phyloP scores from a whole-genome alignment of 352 stramenopile genomes.

The Phytophthora constricta region DNA sequence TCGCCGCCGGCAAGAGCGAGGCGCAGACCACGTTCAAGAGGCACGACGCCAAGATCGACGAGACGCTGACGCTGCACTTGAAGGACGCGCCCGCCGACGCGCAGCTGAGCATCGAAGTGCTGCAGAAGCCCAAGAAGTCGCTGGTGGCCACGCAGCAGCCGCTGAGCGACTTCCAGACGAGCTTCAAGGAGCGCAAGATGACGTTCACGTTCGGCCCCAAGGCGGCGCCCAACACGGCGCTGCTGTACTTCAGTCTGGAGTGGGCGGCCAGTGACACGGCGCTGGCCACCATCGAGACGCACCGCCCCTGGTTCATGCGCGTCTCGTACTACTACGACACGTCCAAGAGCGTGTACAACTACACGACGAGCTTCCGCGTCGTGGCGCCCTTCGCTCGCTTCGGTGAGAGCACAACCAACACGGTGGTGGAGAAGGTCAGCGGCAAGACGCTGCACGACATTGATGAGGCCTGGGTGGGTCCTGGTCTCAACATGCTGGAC shows the following conservation, averaged over 20 bases:
- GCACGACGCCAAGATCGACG: slow-evolving; percentile 38
- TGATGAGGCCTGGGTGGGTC: slow-evolving; percentile 56
- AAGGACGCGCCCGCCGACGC: slow-evolving; percentile 30
- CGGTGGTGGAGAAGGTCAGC: slow-evolving; percentile 60
- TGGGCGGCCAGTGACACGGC: slow-evolving; percentile 36
- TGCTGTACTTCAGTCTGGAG: slow-evolving; percentile 38
- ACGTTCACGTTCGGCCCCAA: slow-evolving; percentile 53
- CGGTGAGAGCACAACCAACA: slow-evolving; percentile 60
- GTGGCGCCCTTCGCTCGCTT: slow-evolving; percentile 61
- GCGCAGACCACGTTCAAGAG: slow-evolving; percentile 36
- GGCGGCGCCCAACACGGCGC: slow-evolving; percentile 27
- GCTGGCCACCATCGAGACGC: slow-evolving; percentile 17
- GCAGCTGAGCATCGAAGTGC: slow-evolving; percentile 54
- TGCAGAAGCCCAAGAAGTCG: slow-evolving; percentile 48
- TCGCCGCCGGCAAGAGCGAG: slow-evolving; percentile 32
- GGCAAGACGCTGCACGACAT: slow-evolving; percentile 68
- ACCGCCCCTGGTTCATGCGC: slow-evolving; percentile 61
- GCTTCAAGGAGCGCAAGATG: slow-evolving; percentile 35
- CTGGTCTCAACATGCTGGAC: slow-evolving; percentile 62
- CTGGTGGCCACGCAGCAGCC: slow-evolving; percentile 45
- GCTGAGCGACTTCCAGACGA: slow-evolving; percentile 40
- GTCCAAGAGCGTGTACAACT: slow-evolving; percentile 74
- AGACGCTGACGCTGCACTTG: slow-evolving; percentile 48
- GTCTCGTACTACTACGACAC: slow-evolving; percentile 78
- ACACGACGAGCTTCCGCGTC: slow-evolving; percentile 73